phyloP scores from a whole-genome alignment of 2,329 filamentous ascomycete species.

The Cyphellophora europaea region DNA sequence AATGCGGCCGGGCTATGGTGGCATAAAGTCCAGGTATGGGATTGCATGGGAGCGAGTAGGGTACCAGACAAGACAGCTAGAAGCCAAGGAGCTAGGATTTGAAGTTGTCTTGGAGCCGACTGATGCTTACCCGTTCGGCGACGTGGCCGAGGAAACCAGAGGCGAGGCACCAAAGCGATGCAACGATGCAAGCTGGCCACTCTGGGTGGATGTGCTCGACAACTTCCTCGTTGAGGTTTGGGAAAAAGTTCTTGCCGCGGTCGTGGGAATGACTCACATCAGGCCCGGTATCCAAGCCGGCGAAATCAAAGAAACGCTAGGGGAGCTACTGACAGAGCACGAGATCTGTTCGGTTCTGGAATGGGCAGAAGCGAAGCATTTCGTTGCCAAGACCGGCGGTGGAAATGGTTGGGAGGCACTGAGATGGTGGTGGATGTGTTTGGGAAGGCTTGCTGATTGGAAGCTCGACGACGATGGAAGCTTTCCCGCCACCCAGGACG shows the following conservation, averaged over 20 bases:
- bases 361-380: slow-evolving; percentile 1
- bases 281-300: slow-evolving; percentile 29
- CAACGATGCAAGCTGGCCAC: no score
- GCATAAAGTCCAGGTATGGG: slow-evolving; percentile 35
- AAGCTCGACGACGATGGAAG: no score
- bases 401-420: slow-evolving; percentile 4
- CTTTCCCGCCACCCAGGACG: no score
- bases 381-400: slow-evolving; percentile 2
- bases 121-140: slow-evolving; percentile 23
- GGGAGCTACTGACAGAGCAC: background rate
- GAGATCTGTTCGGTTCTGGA: slow-evolving; percentile 3
- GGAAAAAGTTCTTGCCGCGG: slow-evolving; percentile 31
- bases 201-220: slow-evolving; percentile 41
- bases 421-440: no score
- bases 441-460: no score
- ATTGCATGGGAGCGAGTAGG: slow-evolving; percentile 31
- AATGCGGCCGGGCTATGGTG: slow-evolving; percentile 26
- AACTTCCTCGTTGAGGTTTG: slow-evolving; percentile 28
- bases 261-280: slow-evolving; percentile 31
- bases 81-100: slow-evolving; percentile 34
- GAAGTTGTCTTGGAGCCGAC: slow-evolving; percentile 28
- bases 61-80: slow-evolving; percentile 37
- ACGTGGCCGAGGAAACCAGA: slow-evolving; percentile 21
- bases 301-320: slow-evolving; percentile 22
- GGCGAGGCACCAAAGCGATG: no score